Conservation (phyloP, 495 filamentous ascomycete species). For the Aspergillus steynii region DNA sequence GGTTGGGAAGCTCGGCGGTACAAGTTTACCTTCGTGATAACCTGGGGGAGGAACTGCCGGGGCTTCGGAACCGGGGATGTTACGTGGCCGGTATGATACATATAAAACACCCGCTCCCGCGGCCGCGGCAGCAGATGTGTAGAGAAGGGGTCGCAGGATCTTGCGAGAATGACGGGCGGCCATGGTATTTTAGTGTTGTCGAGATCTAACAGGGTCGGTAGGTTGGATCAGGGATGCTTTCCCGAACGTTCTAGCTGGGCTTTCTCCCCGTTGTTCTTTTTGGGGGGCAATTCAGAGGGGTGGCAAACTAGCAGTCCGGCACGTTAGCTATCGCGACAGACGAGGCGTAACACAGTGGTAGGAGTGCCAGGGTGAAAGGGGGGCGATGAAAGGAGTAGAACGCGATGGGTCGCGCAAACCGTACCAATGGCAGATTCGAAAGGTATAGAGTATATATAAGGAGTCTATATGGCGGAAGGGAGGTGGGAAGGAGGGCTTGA, state of each 20-base stretch:
- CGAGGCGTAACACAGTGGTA: background rate
- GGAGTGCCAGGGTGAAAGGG: background rate
- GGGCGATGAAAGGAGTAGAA: background rate
- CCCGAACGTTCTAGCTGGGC: background rate
- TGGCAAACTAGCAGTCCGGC: too few species aligned
- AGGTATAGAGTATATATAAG: too few species aligned
- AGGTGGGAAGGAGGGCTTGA: slow-evolving; percentile 20
- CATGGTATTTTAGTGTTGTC: slow-evolving; percentile 42
- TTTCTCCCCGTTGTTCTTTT: too few species aligned
- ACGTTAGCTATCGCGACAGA: background rate
- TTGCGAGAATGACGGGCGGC: slow-evolving; percentile 58
- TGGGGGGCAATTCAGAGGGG: too few species aligned
- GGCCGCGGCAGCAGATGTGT: slow-evolving; percentile 58
- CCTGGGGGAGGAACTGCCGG: slow-evolving; percentile 79
- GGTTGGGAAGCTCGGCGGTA: slow-evolving; percentile 76
- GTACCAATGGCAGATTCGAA: background rate
- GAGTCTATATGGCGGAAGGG: slow-evolving; percentile 4
- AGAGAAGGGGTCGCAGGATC: slow-evolving; percentile 59
- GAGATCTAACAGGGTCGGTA: background rate
- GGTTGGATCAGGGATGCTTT: background rate
- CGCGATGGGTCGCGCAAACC: background rate
- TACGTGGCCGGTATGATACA: slow-evolving; percentile 77
- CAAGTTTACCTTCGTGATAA: slow-evolving; percentile 75
- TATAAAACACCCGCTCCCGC: slow-evolving; percentile 68
- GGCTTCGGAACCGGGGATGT: slow-evolving; percentile 81